Evolutionary conservation across 495 filamentous ascomycete species (phyloP).

Genomic region (Articulospora tetracladia): DNA sequence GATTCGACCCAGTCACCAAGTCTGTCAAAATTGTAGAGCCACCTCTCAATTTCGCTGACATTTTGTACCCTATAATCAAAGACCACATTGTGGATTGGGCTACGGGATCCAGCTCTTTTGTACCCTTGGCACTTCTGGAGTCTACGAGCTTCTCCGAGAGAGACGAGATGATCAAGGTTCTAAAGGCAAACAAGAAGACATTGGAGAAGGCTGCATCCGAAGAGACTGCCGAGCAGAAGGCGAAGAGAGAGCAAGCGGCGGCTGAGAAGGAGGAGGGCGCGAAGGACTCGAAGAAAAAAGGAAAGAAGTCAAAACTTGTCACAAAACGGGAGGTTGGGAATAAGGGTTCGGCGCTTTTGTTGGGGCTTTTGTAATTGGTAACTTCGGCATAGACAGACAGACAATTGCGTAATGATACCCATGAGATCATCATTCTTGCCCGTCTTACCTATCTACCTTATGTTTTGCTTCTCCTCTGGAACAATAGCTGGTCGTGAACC

Average conservation of each 20-base stretch:
- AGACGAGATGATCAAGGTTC: constrained; percentile 56
- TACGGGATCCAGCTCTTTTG: constrained; percentile 73
- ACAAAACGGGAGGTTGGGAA: constrained; percentile 42
- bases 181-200: constrained; percentile 55
- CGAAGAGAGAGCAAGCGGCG: constrained; percentile 27
- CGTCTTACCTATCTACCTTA: neutral
- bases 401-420: constrained; percentile 4
- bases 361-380: constrained; percentile 38
- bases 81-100: constrained; percentile 82
- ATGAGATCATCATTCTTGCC: neutral
- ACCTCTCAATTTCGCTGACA: constrained; percentile 70
- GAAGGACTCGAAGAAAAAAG: constrained; percentile 36
- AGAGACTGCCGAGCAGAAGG: constrained; percentile 35
- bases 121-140: constrained; percentile 76
- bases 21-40: constrained; percentile 67
- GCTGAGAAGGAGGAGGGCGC: constrained; percentile 19
- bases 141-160: constrained; percentile 68
- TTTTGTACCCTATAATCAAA: constrained; percentile 73
- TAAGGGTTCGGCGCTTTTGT: constrained; percentile 48
- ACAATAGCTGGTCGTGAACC: no score
- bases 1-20: constrained; percentile 68
- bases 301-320: constrained; percentile 33
- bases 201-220: constrained; percentile 45
- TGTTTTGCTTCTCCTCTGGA: no score
- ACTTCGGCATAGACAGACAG: neutral